Evolutionary conservation across 2,329 filamentous ascomycete species (phyloP).

Genomic region (Leptographium lundbergii): DNA sequence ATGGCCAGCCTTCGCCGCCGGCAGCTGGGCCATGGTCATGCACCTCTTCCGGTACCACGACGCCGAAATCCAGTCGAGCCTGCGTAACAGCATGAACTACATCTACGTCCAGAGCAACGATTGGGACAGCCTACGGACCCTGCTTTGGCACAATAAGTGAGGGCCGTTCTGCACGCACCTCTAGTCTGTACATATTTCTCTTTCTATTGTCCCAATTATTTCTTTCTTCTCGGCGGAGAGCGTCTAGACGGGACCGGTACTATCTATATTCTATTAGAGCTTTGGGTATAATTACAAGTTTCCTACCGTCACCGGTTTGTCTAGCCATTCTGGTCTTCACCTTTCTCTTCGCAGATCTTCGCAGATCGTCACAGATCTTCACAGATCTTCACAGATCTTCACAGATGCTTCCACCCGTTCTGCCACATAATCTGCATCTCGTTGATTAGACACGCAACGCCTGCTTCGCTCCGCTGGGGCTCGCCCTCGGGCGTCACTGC

Average conservation of each 20-base stretch:
- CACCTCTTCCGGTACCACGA: slow-evolving; percentile 88
- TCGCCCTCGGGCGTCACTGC: slow-evolving; percentile 20
- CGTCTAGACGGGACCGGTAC: neutral
- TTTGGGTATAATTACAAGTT: neutral
- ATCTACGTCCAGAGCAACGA: slow-evolving; percentile 84
- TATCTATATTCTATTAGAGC: neutral
- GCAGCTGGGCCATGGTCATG: slow-evolving; percentile 93
- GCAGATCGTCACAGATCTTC: too few species aligned
- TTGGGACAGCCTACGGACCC: slow-evolving; percentile 76
- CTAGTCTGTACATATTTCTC: neutral
- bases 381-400: too few species aligned
- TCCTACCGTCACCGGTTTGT: neutral
- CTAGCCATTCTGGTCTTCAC: too few species aligned
- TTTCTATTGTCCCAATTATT: neutral
- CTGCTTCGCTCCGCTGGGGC: slow-evolving; percentile 24
- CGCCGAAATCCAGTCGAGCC: slow-evolving; percentile 77
- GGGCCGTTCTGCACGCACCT: neutral
- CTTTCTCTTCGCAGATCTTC: too few species aligned
- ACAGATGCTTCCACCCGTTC: slow-evolving; percentile 47
- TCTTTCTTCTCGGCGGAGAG: neutral
- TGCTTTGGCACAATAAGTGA: slow-evolving; percentile 73
- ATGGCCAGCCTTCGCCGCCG: slow-evolving; percentile 84
- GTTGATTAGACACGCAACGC: slow-evolving; percentile 39
- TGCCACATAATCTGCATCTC: slow-evolving; percentile 47
- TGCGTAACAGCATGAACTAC: slow-evolving; percentile 94